Conservation (phyloP, 2,329 filamentous ascomycete genomes). For the Teratosphaeria zuluensis region DNA sequence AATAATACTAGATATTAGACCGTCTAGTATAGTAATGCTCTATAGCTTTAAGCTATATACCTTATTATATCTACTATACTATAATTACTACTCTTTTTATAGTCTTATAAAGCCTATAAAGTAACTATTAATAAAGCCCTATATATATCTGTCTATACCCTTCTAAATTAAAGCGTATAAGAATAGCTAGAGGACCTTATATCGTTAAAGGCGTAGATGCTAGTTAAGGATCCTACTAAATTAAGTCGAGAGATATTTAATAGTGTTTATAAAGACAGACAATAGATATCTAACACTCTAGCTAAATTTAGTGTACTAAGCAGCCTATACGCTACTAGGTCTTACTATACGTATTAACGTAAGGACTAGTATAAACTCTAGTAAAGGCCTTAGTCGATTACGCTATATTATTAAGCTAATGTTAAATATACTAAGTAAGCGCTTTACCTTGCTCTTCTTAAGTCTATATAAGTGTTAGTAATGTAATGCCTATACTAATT, state of each 20-base stretch:
- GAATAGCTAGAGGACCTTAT: not conserved
- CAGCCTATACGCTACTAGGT: too few species aligned
- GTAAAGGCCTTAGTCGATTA: too few species aligned
- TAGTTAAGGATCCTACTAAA: not conserved
- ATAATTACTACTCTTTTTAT: not conserved
- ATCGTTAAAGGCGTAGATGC: not conserved
- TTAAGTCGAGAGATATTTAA: not conserved
- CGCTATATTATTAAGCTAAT: too few species aligned
- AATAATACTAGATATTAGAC: not conserved
- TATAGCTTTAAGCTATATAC: not conserved
- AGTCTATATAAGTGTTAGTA: too few species aligned
- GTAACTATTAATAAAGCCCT: not conserved
- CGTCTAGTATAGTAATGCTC: not conserved
- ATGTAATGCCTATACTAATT: too few species aligned
- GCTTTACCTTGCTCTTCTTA: not conserved
- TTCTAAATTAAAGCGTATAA: not conserved
- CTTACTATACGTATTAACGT: too few species aligned
- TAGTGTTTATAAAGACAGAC: not conserved
- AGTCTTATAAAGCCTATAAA: not conserved
- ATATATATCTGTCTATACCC: not conserved
- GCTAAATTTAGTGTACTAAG: too few species aligned
- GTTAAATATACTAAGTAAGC: not conserved
- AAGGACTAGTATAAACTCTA: too few species aligned
- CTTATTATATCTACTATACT: not conserved
- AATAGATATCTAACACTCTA: too few species aligned